phyloP scores from a whole-genome alignment of 306 rosid genomes.

The Medicago arabica region DNA sequence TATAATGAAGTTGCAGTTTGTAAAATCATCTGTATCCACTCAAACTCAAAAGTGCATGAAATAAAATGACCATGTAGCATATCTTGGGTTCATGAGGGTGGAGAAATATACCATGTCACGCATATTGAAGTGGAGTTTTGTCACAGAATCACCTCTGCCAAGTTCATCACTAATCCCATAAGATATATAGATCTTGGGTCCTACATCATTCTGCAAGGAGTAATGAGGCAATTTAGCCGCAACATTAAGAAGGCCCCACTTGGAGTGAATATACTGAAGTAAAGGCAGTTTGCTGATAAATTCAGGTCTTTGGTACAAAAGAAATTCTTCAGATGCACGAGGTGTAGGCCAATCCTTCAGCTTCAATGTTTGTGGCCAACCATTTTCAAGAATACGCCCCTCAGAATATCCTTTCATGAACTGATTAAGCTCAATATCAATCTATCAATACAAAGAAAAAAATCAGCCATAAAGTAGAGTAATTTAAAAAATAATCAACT shows the following conservation, averaged over 20 bases:
- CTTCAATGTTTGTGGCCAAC: slow-evolving; percentile 80
- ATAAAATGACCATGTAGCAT: slow-evolving; percentile 32
- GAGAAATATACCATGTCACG: slow-evolving; percentile 88
- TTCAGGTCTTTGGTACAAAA: slow-evolving; percentile 93
- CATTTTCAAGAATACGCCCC: slow-evolving; percentile 70
- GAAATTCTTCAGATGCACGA: slow-evolving; percentile 91
- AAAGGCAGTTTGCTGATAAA: slow-evolving; percentile 93
- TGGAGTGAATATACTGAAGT: slow-evolving; percentile 94
- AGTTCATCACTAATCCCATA: slow-evolving; percentile 81
- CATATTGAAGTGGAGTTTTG: slow-evolving; percentile 91
- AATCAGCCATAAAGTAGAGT: slow-evolving; percentile 21
- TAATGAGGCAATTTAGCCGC: slow-evolving; percentile 98
- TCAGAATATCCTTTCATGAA: slow-evolving; percentile 80
- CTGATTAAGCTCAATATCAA: slow-evolving; percentile 74
- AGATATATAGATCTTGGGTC: slow-evolving; percentile 89
- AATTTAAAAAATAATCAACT: slow-evolving; percentile 26
- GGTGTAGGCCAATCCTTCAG: slow-evolving; percentile 98
- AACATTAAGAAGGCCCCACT: slow-evolving; percentile 99
- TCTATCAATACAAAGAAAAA: slow-evolving; percentile 59
- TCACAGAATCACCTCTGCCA: slow-evolving; percentile 71
- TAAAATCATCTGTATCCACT: slow-evolving; percentile 2
- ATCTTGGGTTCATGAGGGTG: slow-evolving; percentile 21
- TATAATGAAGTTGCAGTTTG: slow-evolving; percentile 24
- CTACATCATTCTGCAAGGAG: slow-evolving; percentile 97
- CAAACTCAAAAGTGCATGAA: slow-evolving; percentile 19